phyloP scores from a whole-genome alignment of 805 yeast genomes.

The Saccharomycodes ludwigii region DNA sequence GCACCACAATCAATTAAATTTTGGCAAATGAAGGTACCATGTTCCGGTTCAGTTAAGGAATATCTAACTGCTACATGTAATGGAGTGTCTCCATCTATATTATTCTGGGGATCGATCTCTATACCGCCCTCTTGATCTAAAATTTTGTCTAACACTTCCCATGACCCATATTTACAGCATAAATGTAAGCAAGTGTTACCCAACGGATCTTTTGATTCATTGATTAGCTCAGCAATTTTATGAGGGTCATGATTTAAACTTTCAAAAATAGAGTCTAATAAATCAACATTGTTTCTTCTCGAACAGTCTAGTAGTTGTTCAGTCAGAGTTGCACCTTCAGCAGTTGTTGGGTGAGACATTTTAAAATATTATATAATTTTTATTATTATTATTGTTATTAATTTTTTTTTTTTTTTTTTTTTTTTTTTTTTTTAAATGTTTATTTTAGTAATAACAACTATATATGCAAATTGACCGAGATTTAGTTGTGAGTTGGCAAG shows the following conservation, averaged over 20 bases:
- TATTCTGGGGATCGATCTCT: constrained; percentile 75
- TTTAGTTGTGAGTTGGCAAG: too few species aligned
- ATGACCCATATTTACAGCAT: constrained; percentile 70
- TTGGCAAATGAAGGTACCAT: constrained; percentile 66
- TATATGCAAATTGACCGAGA: too few species aligned
- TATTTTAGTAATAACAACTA: constrained; percentile 1
- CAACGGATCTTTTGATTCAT: constrained; percentile 59
- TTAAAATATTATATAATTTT: neutral
- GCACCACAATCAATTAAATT: constrained; percentile 86
- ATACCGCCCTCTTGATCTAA: constrained; percentile 77
- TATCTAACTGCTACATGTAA: constrained; percentile 76
- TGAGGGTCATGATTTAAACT: constrained; percentile 24
- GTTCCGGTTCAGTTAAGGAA: constrained; percentile 70
- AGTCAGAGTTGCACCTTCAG: constrained; percentile 59
- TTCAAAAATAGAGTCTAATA: constrained; percentile 44
- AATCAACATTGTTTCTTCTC: constrained; percentile 76
- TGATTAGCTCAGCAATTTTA: constrained; percentile 40
- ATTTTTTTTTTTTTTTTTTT: neutral
- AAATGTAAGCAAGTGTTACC: constrained; percentile 76
- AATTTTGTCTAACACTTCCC: constrained; percentile 70
- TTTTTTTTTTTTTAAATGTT: neutral
- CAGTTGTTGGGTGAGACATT: constrained; percentile 2
- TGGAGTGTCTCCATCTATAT: constrained; percentile 74
- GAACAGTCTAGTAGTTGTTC: constrained; percentile 82
- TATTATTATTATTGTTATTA: neutral